These are phyloP conservation scores for Zygoascus meyerae DNA, from an alignment of 1,139 yeast genomes.

Conservation along the genomic window DNA sequence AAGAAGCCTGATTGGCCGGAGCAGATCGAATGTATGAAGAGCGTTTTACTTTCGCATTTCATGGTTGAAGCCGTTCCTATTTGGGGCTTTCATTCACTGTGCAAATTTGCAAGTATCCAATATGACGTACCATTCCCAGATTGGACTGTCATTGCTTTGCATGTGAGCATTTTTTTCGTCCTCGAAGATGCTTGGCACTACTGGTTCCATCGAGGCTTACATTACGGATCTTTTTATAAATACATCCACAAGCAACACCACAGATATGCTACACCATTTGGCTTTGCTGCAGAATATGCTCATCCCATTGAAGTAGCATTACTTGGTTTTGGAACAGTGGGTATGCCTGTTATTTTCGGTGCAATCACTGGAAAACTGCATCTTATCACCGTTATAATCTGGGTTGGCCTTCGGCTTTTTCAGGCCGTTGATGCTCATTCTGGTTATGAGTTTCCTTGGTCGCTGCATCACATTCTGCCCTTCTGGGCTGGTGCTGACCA, in stretches of 20 bases:
- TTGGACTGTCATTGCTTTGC: conserved; percentile 50
- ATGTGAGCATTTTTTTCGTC: conserved; percentile 69
- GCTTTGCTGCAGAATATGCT: conserved; percentile 93
- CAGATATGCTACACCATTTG: conserved; percentile 95
- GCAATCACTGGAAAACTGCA: conserved; percentile 65
- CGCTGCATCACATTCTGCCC: conserved; percentile 82
- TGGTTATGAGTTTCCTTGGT: conserved; percentile 96
- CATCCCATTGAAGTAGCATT: conserved; percentile 90
- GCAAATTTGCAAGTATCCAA: conserved; percentile 68
- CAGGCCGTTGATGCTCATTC: conserved; percentile 98
- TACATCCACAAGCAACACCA: conserved; percentile 95
- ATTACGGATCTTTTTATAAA: conserved; percentile 81
- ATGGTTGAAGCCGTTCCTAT: conserved; percentile 92
- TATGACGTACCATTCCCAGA: conserved; percentile 78
- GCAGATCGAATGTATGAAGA: conserved; percentile 87
- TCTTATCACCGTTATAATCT: conserved; percentile 72
- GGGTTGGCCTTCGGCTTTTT: conserved; percentile 83
- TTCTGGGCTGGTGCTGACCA: conserved; percentile 99
- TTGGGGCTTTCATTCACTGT: conserved; percentile 93
- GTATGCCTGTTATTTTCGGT: conserved; percentile 74
- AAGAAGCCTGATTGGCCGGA: conserved; percentile 73
- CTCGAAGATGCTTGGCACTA: conserved; percentile 95
- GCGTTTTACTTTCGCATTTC: conserved; percentile 80
- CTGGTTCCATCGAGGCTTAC: conserved; percentile 86
- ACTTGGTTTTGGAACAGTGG: conserved; percentile 86